Conservation (phyloP, 2,329 filamentous ascomycete genomes). For the Pseudocercospora vitis region DNA sequence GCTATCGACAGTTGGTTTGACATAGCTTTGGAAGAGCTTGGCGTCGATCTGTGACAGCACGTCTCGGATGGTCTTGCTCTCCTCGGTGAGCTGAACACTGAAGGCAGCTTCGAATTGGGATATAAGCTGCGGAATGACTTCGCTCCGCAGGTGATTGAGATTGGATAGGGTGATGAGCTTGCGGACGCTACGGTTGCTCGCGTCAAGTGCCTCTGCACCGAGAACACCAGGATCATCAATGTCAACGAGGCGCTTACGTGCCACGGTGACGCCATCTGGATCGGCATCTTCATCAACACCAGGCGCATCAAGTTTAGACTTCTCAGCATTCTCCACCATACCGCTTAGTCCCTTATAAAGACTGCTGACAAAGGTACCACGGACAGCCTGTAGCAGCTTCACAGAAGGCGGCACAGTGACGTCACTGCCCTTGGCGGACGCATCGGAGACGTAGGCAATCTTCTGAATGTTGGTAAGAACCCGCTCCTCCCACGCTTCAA, state of each 20-base stretch:
- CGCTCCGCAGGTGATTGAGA: constrained; percentile 75
- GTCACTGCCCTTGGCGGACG: constrained; percentile 58
- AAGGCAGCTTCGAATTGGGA: constrained; percentile 91
- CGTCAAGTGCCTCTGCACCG: constrained; percentile 53
- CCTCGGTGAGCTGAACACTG: constrained; percentile 89
- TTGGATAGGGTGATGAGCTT: constrained; percentile 95
- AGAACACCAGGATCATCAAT: constrained; percentile 39
- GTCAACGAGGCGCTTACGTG: constrained; percentile 22
- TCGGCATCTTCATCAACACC: constrained; percentile 53
- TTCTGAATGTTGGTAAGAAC: constrained; percentile 87
- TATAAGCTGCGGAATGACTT: constrained; percentile 84
- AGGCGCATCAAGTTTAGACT: constrained; percentile 60
- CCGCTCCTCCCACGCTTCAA: constrained; percentile 79
- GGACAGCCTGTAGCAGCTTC: constrained; percentile 87
- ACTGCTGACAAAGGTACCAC: constrained; percentile 88
- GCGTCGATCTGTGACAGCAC: constrained; percentile 88
- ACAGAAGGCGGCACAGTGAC: constrained; percentile 82
- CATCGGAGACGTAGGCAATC: constrained; percentile 89
- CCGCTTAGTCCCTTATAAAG: constrained; percentile 91
- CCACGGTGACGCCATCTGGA: constrained; percentile 49
- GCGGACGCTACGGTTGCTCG: constrained; percentile 59
- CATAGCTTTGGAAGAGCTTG: constrained; percentile 90
- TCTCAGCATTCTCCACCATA: constrained; percentile 95
- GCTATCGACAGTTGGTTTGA: constrained; percentile 68
- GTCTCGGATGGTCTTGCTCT: constrained; percentile 87